Base-by-base conservation (phyloP, 2,329 filamentous ascomycete genomes). In the Samsoniella hepiali region DNA sequence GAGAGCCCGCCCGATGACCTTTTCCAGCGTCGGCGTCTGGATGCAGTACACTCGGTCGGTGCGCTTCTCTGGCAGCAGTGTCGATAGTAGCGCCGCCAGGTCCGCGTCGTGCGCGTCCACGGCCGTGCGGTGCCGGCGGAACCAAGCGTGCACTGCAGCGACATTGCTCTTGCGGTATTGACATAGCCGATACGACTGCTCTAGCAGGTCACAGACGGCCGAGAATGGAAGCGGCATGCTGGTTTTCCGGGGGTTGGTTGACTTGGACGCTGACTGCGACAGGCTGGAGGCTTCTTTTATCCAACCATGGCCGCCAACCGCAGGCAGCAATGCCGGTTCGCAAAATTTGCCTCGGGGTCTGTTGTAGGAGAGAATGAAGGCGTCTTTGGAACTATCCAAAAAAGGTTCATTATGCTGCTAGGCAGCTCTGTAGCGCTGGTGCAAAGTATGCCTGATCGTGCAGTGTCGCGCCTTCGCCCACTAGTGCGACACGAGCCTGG, bases 1-100 rank as follows among this genome's bases (percentile, higher is more conserved):
- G n/a, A 94, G 79, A 27, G 85, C 84, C 38, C 87, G 84, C 3
- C 82, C 84, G 17, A 97, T 81, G n/a, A 91, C 83, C 58, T 82
- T 85, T 63, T 88, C 84, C 0, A 97, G 79, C 0, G 78, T 81
- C 9, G 77, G 72, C 6, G 84, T 78, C 70, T 91, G 85, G 1
- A 96, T 79, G 44, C 81, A 83, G 72, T 93, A 96, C 2, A 94
- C 90, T 34, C 91, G 84, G 71, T 96, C 92, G 3, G 86, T 88
- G 60, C 92, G 82, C 67, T 83, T 87, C 66, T 93, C 88, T 0
- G 93, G 91, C 0, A 96, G 82, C 0, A 97, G 75, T 3, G 88
- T 88, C 1, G 90, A 93, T 0, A 96, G 78, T 1, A 97, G 76
- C 2, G 90, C 88, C 1, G 84, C 77, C 1, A 81, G 78, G 69